A percentile compares a stretch with the other conserved stretches of the same genome.
Conservation (phyloP, 805 yeast species). For the Ogataea saltuana region DNA sequence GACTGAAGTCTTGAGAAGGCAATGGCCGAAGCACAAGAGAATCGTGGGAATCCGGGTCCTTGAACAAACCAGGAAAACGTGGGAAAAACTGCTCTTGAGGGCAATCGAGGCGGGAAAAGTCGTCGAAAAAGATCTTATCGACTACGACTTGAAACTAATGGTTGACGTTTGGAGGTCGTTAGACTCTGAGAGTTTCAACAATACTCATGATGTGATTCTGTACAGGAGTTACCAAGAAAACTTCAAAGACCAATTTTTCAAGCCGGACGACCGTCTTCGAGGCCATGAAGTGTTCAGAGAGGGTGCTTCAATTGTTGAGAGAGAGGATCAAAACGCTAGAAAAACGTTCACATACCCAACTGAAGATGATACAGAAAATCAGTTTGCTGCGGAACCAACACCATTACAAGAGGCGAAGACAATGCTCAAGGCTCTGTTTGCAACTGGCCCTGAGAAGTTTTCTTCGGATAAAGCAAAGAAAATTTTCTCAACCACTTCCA, state of each 20-base stretch:
- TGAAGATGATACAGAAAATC: constrained; percentile 17
- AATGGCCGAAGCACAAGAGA: constrained; percentile 71
- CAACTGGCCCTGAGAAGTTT: constrained; percentile 51
- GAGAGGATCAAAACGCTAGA: constrained; percentile 55
- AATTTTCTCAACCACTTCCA: constrained; percentile 47
- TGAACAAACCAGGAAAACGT: constrained; percentile 51
- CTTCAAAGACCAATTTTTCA: constrained; percentile 44
- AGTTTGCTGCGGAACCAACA: constrained; percentile 20
- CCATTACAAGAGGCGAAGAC: constrained; percentile 41
- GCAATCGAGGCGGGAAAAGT: constrained; percentile 60
- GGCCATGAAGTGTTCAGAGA: constrained; percentile 48
- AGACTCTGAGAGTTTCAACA: constrained; percentile 36
- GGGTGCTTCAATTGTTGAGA: constrained; percentile 64
- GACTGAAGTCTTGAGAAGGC: constrained; percentile 51
- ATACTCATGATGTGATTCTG: constrained; percentile 27
- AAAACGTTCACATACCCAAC: constrained; percentile 44
- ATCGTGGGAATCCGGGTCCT: constrained; percentile 59
- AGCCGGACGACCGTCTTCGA: constrained; percentile 31
- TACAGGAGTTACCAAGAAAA: constrained; percentile 49
- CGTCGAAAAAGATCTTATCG: constrained; percentile 48
- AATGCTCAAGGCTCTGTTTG: constrained; percentile 55
- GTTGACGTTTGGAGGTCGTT: constrained; percentile 65
- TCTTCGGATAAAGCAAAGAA: constrained; percentile 46
- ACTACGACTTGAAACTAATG: constrained; percentile 51
- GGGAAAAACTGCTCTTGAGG: constrained; percentile 64